These are phyloP conservation scores for Colletotrichum neosansevieriae DNA, from an alignment of 2,329 filamentous ascomycete genomes.

Conservation along the genomic window DNA sequence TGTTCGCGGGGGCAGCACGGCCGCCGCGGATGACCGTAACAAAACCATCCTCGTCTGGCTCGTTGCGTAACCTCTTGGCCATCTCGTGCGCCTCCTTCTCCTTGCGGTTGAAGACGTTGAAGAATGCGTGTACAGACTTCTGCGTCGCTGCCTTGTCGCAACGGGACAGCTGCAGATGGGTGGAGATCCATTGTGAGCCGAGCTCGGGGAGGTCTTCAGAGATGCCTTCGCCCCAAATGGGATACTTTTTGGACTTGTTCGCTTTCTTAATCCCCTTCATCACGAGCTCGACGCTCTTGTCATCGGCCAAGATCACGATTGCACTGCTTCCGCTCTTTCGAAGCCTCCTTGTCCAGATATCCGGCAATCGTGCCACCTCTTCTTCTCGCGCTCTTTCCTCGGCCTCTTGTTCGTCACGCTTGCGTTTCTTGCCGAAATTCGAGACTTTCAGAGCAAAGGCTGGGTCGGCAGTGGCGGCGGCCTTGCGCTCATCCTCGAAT, in stretches of 20 bases:
- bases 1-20: conserved; percentile 77
- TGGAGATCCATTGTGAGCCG: conserved; percentile 68
- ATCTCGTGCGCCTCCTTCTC: conserved; percentile 73
- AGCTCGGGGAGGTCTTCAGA: conserved; percentile 68
- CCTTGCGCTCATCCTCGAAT: conserved; percentile 74
- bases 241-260: conserved; percentile 68
- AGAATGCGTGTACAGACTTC: conserved; percentile 83
- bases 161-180: conserved; percentile 78
- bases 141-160: conserved; percentile 77
- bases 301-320: conserved; percentile 86
- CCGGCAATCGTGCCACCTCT: conserved; percentile 72
- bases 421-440: conserved; percentile 63
- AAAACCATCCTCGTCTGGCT: conserved; percentile 95
- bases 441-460: conserved; percentile 55
- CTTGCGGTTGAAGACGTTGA: conserved; percentile 81
- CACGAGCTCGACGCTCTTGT: conserved; percentile 79
- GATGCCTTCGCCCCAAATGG: conserved; percentile 77
- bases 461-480: conserved; percentile 57
- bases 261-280: conserved; percentile 79
- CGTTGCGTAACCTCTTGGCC: conserved; percentile 75
- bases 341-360: conserved; percentile 78
- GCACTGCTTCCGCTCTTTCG: conserved; percentile 82
- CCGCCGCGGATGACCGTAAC: conserved; percentile 89
- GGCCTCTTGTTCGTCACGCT: conserved; percentile 68
- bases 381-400: conserved; percentile 67